A percentile compares a stretch with the other conserved stretches of the same genome.
phyloP scores from a whole-genome alignment of 2,329 filamentous ascomycete genomes.

The Penicillium sp. region DNA sequence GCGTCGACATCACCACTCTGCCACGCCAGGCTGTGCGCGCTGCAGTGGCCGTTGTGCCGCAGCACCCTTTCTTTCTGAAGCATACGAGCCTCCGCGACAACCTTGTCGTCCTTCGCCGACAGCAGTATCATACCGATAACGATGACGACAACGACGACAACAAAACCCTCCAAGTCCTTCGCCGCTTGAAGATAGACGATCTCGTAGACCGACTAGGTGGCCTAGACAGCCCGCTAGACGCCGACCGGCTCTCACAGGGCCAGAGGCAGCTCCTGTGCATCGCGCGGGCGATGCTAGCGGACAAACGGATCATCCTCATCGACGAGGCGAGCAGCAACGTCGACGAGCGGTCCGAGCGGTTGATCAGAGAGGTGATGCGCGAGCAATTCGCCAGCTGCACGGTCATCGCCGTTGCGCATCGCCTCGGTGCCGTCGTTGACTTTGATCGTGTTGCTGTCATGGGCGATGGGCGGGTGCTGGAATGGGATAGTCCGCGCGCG shows the following conservation, averaged over 20 bases:
- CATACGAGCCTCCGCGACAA: conserved; percentile 2
- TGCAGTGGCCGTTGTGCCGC: not conserved
- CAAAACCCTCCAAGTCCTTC: not conserved
- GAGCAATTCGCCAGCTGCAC: not conserved
- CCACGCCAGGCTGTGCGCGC: not conserved
- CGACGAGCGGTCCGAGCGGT: not conserved
- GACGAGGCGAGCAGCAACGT: conserved; percentile 1
- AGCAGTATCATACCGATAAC: not conserved
- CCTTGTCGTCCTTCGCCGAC: not conserved
- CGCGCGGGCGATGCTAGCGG: not conserved
- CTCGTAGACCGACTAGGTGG: not conserved
- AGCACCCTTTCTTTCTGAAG: not conserved
- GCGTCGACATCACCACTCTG: not conserved
- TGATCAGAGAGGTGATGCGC: not conserved
- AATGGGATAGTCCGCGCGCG: not conserved
- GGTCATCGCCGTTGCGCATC: not conserved
- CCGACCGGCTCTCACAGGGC: not conserved
- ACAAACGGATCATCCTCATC: not conserved
- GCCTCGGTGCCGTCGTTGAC: not conserved
- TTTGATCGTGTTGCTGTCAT: conserved; percentile 1
- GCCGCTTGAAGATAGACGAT: not conserved
- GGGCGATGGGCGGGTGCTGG: not conserved
- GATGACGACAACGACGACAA: not conserved
- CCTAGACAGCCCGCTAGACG: not conserved
- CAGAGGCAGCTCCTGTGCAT: conserved; percentile 5